Evolutionary conservation across 1,284 basidiomycete genomes (phyloP).

Genomic region (Mrakiaceae sp.): DNA sequence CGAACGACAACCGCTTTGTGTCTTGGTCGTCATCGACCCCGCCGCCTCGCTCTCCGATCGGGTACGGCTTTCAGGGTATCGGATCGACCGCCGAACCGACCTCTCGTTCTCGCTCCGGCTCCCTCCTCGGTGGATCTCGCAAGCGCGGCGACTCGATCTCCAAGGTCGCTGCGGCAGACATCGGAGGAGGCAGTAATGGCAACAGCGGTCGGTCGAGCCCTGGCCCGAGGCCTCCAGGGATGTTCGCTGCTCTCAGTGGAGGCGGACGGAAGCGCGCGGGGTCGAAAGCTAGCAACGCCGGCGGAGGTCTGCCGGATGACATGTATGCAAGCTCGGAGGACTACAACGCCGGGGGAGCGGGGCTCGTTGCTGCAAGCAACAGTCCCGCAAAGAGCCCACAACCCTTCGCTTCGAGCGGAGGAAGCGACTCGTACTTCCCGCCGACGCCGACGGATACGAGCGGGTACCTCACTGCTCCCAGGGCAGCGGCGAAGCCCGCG

Average conservation of each 20-base stretch:
- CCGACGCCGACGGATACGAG: background rate
- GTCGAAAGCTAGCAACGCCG: too few species aligned
- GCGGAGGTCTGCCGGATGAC: background rate
- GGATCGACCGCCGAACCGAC: constrained; percentile 4
- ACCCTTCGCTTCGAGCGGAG: background rate
- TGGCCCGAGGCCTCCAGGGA: too few species aligned
- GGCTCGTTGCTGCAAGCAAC: background rate
- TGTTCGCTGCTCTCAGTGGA: too few species aligned
- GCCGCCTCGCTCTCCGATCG: background rate
- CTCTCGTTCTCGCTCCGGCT: background rate
- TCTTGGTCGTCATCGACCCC: background rate
- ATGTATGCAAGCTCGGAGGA: constrained; percentile 1
- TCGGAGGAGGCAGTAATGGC: too few species aligned
- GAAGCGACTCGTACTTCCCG: background rate
- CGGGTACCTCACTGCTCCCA: background rate
- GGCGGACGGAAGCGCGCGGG: too few species aligned
- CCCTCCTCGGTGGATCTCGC: background rate
- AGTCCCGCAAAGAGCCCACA: too few species aligned
- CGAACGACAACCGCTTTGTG: background rate
- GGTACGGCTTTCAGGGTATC: constrained; percentile 9
- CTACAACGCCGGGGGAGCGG: background rate
- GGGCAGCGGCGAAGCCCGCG: background rate
- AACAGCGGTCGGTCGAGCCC: too few species aligned
- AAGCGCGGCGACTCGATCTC: background rate
- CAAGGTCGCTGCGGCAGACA: too few species aligned